A percentile compares a stretch with the other conserved stretches of the same genome.
Conservation (phyloP, 2,329 filamentous ascomycete species). For the Ophiocordyceps camponoti-saundersi region DNA sequence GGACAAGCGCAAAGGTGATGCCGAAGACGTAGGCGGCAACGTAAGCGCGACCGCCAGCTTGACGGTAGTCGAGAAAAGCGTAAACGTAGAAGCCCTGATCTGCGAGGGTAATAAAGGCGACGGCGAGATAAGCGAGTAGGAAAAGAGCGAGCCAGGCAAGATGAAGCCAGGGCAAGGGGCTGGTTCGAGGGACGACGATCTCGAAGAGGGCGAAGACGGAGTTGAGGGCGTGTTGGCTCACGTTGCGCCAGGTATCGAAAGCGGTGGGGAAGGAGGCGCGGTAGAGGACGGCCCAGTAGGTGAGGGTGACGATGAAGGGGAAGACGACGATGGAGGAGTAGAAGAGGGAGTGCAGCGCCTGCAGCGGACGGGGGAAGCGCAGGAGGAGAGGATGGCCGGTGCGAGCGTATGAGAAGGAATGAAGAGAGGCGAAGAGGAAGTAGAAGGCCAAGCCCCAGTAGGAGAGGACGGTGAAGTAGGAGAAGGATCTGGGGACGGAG, state of each 20-base stretch:
- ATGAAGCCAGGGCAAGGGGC: slow-evolving; percentile 42
- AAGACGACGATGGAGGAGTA: slow-evolving; percentile 46
- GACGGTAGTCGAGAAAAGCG: slow-evolving; percentile 53
- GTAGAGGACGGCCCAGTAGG: slow-evolving; percentile 53
- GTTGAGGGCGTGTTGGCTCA: slow-evolving; percentile 64
- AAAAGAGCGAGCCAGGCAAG: slow-evolving; percentile 52
- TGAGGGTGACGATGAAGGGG: slow-evolving; percentile 52
- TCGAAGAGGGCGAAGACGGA: slow-evolving; percentile 59
- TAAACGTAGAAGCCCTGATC: slow-evolving; percentile 64
- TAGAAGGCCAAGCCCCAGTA: slow-evolving; percentile 78
- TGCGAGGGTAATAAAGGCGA: slow-evolving; percentile 58
- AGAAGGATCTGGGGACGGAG: slow-evolving; percentile 42
- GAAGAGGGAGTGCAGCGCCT: slow-evolving; percentile 46
- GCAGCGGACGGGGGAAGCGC: slow-evolving; percentile 40
- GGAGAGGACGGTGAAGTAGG: slow-evolving; percentile 67
- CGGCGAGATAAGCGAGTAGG: slow-evolving; percentile 51
- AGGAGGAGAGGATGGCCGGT: slow-evolving; percentile 20
- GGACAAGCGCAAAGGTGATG: slow-evolving; percentile 32
- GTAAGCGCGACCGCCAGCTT: slow-evolving; percentile 23
- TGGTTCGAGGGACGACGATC: slow-evolving; percentile 49
- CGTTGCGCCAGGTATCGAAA: slow-evolving; percentile 46
- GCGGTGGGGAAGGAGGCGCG: slow-evolving; percentile 28
- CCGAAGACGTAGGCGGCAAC: slow-evolving; percentile 50
- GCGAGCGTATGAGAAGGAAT: slow-evolving; percentile 51
- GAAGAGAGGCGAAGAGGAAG: slow-evolving; percentile 46